Conservation (phyloP, 1,284 basidiomycete species). For the Cystobasidium pallidum region DNA sequence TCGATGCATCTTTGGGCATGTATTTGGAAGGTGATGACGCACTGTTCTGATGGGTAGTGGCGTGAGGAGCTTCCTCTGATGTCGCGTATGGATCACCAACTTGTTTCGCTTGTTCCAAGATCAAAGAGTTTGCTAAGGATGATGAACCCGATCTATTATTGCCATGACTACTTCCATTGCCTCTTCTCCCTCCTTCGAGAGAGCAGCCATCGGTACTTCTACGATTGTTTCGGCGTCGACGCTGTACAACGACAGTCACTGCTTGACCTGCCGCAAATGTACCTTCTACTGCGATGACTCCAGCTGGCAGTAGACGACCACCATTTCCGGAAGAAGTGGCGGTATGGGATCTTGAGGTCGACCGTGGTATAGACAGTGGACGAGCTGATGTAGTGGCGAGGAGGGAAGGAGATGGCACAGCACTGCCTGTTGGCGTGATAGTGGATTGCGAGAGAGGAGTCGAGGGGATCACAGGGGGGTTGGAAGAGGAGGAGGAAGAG, state of each 20-base stretch:
- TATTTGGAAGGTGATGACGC: neutral
- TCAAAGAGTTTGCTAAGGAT: slow-evolving; percentile 19
- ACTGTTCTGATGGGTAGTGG: neutral
- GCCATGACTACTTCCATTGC: neutral
- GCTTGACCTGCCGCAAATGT: slow-evolving; percentile 93
- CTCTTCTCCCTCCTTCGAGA: neutral
- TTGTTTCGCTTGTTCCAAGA: slow-evolving; percentile 17
- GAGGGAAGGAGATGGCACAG: neutral
- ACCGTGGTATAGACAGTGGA: neutral
- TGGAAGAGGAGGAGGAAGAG: neutral
- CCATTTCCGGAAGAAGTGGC: slow-evolving; percentile 75
- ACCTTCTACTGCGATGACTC: slow-evolving; percentile 83
- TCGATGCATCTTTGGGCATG: neutral
- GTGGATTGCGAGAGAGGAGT: neutral
- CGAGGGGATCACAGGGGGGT: neutral
- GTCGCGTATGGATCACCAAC: neutral
- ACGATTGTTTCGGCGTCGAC: slow-evolving; percentile 51
- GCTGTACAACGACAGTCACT: slow-evolving; percentile 75
- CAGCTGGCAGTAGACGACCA: slow-evolving; percentile 84
- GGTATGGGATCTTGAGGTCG: neutral
- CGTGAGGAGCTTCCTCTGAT: slow-evolving; percentile 2
- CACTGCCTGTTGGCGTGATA: neutral
- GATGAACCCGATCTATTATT: slow-evolving; percentile 6
- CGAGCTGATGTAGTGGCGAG: slow-evolving; percentile 19
- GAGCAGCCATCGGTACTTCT: slow-evolving; percentile 48